A percentile compares a stretch with the other conserved stretches of the same genome.
phyloP scores from a whole-genome alignment of 129 eudicot species.

The Helianthus tuberosus region DNA sequence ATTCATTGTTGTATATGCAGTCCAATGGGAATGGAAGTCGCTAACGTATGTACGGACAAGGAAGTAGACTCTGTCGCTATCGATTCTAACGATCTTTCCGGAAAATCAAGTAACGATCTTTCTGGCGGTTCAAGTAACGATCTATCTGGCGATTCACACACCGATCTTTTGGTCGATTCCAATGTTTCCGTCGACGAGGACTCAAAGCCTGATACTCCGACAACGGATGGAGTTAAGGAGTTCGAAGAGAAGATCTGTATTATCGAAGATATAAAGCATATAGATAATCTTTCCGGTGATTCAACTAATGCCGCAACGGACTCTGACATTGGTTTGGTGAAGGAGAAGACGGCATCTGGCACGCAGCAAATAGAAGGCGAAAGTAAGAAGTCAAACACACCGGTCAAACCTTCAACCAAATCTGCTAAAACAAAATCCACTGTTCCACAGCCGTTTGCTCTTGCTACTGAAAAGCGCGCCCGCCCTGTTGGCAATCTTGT shows the following conservation, averaged over 20 bases:
- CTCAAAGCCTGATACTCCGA: conserved; percentile 24
- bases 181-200: conserved; percentile 29
- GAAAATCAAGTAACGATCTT: conserved; percentile 15
- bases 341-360: conserved; percentile 48
- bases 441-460: conserved; percentile 74
- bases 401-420: conserved; percentile 43
- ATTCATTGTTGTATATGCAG: conserved; percentile 34
- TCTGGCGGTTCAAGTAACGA: conserved; percentile 36
- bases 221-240: conserved; percentile 48
- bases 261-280: conserved; percentile 34
- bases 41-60: conserved; percentile 60
- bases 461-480: conserved; percentile 92
- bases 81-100: conserved; percentile 37
- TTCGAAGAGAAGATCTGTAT: conserved; percentile 63
- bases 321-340: conserved; percentile 33
- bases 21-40: conserved; percentile 64
- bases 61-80: conserved; percentile 51
- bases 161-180: conserved; percentile 18
- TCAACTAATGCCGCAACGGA: conserved; percentile 28
- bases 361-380: conserved; percentile 43
- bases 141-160: neutral
- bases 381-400: conserved; percentile 39
- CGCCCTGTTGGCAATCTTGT: conserved; percentile 50
- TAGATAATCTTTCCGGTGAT: conserved; percentile 28
- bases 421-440: conserved; percentile 63